Base-by-base conservation (phyloP, 108 stramenopile species). In the Cyclotella choctawhatcheeana region DNA sequence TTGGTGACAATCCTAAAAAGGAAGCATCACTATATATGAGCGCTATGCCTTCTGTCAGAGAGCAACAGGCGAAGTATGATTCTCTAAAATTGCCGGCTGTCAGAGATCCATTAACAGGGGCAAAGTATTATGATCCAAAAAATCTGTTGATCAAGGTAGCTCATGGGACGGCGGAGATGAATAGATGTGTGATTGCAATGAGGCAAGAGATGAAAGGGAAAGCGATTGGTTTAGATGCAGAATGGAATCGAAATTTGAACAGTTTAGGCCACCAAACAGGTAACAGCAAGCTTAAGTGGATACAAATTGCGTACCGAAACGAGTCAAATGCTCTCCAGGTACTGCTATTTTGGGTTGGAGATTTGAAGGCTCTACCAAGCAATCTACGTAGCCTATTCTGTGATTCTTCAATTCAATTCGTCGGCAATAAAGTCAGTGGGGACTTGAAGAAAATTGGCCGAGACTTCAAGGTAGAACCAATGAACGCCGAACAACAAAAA, bases 181-280 rank as follows among this genome's bases (percentile, higher is more conserved):
- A 64, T 29, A 58, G 1, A 16, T 34, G 21, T 22, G 22, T 67
- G 0, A 22, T 31, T 29, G 55, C 72, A 0, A 61, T 79, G 43
- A 54, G 14, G 20, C 48, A 67, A n/a, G 72, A 48, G 17, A 59
- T 59, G 12, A 7, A 40, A 51, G 35, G 55, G 2, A 30, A 51
- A 71, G 22, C 20, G 29, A 16, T 44, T 70, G 44, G 80, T 73
- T 65, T 35, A 67, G 74, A 55, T 81, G 80, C 66, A 44, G 43
- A 31, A 44, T 67, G 26, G 31, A 37, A 47, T 30, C 0, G 20
- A 54, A 64, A 35, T 16, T 21, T 21, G 1, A 34, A 44, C 2
- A 26, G 14, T 18, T 17, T 16, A 0, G 64, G 59, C n/a, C n/a
- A 4, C 0, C 22, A 69, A 27, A 66, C 25, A 30, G 21, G 35